These are phyloP conservation scores for Fusarium sp. DNA, from an alignment of 2,329 filamentous ascomycete species.

Conservation along the genomic window DNA sequence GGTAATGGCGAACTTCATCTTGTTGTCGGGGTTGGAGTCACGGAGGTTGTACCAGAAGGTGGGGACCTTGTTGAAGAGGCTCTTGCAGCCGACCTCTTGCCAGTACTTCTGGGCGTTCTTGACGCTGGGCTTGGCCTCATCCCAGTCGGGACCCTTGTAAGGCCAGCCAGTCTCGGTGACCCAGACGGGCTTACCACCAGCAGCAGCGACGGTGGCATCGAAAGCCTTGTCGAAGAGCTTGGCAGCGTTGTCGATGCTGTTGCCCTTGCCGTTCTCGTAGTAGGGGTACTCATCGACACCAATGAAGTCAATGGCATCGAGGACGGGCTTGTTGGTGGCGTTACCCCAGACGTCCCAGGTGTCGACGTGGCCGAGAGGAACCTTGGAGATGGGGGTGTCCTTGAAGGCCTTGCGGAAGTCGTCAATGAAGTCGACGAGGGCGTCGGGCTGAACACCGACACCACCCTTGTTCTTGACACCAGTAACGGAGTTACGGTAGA, in stretches of 20 bases:
- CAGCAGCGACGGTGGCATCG: conserved; percentile 57
- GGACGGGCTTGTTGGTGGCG: conserved; percentile 67
- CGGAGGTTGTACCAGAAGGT: conserved; percentile 72
- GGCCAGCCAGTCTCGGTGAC: conserved; percentile 76
- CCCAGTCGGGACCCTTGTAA: conserved; percentile 62
- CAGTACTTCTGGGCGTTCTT: conserved; percentile 73
- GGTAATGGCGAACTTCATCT: conserved; percentile 68
- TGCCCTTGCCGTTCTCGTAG: conserved; percentile 68
- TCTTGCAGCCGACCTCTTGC: conserved; percentile 68
- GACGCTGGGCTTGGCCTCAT: conserved; percentile 64
- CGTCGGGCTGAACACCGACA: conserved; percentile 67
- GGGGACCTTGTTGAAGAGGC: conserved; percentile 65
- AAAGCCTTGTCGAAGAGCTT: conserved; percentile 65
- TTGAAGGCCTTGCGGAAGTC: conserved; percentile 70
- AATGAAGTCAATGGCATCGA: conserved; percentile 72
- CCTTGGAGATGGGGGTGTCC: conserved; percentile 55
- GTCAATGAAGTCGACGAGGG: conserved; percentile 73
- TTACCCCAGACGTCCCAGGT: conserved; percentile 74
- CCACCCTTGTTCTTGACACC: conserved; percentile 72
- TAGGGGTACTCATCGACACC: conserved; percentile 75
- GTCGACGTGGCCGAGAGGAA: conserved; percentile 73
- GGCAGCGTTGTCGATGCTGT: conserved; percentile 65
- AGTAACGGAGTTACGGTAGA: conserved; percentile 71
- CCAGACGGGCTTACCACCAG: conserved; percentile 66
- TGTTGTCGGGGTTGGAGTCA: conserved; percentile 70